A percentile compares a stretch with the other conserved stretches of the same genome.
Conservation (phyloP, 2,329 filamentous ascomycete species). For the Cercospora brassicicola region DNA sequence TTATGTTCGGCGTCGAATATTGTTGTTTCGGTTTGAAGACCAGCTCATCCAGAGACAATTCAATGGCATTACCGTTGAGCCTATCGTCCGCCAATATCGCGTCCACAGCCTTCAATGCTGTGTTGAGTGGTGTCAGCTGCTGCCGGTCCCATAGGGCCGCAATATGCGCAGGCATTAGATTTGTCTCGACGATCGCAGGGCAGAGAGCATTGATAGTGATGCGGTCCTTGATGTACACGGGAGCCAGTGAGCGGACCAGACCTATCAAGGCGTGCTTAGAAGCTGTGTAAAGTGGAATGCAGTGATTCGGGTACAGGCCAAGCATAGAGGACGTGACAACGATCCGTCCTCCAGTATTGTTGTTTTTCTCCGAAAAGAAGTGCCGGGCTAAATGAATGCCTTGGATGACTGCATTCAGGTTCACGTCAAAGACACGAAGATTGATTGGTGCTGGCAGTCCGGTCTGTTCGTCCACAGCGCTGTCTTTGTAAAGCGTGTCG, state of each 20-base stretch:
- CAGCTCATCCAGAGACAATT: conserved; percentile 45
- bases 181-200: conserved; percentile 41
- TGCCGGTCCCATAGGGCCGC: conserved; percentile 36
- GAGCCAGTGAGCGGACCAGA: conserved; percentile 36
- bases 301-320: conserved; percentile 26
- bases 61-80: conserved; percentile 44
- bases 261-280: conserved; percentile 36
- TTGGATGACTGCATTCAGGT: conserved; percentile 46
- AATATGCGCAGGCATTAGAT: conserved; percentile 35
- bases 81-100: conserved; percentile 38
- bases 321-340: conserved; percentile 39
- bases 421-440: conserved; percentile 43
- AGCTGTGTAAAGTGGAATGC: conserved; percentile 25
- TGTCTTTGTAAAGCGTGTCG: conserved; percentile 42
- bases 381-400: conserved; percentile 47
- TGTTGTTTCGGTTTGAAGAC: conserved; percentile 44
- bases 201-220: conserved; percentile 43
- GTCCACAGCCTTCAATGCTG: conserved; percentile 40
- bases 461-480: conserved; percentile 31
- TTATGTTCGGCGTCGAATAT: conserved; percentile 45
- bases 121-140: conserved; percentile 41
- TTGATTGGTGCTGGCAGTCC: conserved; percentile 40
- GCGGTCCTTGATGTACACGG: conserved; percentile 34
- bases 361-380: conserved; percentile 43
- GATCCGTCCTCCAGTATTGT: conserved; percentile 41